Percentiles rank a stretch among this genome's conserved stretches.
These are phyloP conservation scores for Myotisia sp. DNA, from an alignment of 2,329 filamentous ascomycete species.

Conservation along the genomic window DNA sequence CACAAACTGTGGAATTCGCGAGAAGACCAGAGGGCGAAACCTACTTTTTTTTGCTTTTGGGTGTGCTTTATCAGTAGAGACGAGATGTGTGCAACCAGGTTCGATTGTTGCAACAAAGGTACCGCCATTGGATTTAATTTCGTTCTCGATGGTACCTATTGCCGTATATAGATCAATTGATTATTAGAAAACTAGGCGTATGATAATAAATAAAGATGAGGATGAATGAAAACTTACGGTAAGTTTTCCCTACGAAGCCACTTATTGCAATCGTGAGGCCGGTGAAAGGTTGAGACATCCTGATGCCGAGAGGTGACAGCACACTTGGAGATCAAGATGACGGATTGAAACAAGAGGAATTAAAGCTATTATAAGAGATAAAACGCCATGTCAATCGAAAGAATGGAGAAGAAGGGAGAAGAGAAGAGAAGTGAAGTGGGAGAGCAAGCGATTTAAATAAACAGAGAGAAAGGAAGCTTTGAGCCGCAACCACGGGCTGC, in stretches of 20 bases:
- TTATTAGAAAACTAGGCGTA: no score
- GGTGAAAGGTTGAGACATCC: slow-evolving; percentile 20
- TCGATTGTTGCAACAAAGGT: slow-evolving; percentile 20
- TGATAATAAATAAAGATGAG: background rate
- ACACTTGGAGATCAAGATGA: no score
- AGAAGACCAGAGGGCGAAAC: slow-evolving; percentile 9
- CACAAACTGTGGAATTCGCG: background rate
- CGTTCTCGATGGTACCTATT: slow-evolving; percentile 19
- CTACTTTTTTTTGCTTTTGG: slow-evolving; percentile 24
- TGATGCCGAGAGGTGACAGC: no score
- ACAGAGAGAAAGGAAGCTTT: no score
- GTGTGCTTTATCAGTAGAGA: slow-evolving; percentile 23
- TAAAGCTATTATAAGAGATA: background rate
- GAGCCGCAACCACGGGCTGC: no score
- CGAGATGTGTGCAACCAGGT: slow-evolving; percentile 25
- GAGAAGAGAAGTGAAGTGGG: background rate
- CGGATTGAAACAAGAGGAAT: background rate
- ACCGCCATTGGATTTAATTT: slow-evolving; percentile 24
- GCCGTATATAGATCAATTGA: slow-evolving; percentile 2
- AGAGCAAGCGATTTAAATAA: background rate
- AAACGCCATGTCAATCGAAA: background rate
- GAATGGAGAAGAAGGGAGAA: background rate
- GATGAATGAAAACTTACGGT: slow-evolving; percentile 24
- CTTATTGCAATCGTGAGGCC: slow-evolving; percentile 39
- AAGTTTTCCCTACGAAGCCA: slow-evolving; percentile 44